These are phyloP conservation scores for Penicillium arizonense DNA, from an alignment of 495 filamentous ascomycete genomes.

Conservation along the genomic window DNA sequence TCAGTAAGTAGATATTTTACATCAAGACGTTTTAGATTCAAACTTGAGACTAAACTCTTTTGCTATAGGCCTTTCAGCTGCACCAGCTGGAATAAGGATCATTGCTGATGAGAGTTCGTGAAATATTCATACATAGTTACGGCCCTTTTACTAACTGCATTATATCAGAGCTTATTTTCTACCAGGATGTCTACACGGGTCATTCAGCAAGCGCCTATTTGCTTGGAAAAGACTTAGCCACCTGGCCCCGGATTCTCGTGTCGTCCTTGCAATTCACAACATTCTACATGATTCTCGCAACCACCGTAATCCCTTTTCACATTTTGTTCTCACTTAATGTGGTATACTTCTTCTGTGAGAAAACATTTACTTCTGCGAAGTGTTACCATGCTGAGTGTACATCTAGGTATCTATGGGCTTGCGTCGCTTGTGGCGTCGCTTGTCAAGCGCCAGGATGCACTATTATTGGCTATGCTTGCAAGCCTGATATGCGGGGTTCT, in stretches of 20 bases:
- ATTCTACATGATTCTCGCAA: not conserved
- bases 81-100: conserved; percentile 52
- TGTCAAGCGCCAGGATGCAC: not conserved
- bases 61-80: conserved; percentile 45
- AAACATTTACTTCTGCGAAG: too few species aligned
- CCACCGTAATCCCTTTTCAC: not conserved
- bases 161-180: conserved; percentile 5
- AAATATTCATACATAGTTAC: too few species aligned
- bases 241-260: conserved; percentile 45
- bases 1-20: not conserved
- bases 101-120: conserved; percentile 56
- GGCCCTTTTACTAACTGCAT: not conserved
- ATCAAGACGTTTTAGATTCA: too few species aligned
- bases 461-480: not conserved
- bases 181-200: conserved; percentile 48
- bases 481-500: not conserved
- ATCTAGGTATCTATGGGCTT: conserved; percentile 1
- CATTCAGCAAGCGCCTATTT: conserved; percentile 56
- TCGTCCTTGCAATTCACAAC: conserved; percentile 7
- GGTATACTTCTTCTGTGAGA: conserved; percentile 1
- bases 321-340: not conserved
- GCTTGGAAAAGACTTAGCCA: conserved; percentile 52
- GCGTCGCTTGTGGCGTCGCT: not conserved
- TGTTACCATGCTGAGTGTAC: too few species aligned
- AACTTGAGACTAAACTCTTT: conserved; percentile 12